Conservation (phyloP, 176 grass and related monocot genomes). For the Hsuehochloa calcarea region DNA sequence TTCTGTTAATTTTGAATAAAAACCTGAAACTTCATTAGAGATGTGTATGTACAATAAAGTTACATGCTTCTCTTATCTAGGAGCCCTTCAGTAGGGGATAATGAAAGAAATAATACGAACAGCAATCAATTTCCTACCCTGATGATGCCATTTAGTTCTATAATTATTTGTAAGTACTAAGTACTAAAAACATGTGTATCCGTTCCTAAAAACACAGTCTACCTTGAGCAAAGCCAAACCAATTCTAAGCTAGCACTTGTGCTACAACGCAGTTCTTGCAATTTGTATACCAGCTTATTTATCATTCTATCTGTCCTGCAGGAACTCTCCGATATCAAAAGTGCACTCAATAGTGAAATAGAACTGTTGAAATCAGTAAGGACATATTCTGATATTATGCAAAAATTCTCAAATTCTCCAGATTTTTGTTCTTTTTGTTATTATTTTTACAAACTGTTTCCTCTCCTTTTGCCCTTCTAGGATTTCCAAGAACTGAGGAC, state of each 20-base stretch:
- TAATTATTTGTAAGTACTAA: background rate
- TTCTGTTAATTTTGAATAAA: background rate
- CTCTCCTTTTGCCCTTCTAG: constrained; percentile 41
- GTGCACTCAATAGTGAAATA: constrained; percentile 66
- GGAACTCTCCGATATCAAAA: constrained; percentile 90
- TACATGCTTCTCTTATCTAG: background rate
- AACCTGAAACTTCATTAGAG: background rate
- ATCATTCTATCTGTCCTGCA: constrained; percentile 43
- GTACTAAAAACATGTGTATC: background rate
- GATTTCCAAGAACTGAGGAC: constrained; percentile 91
- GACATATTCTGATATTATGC: background rate
- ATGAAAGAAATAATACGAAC: background rate
- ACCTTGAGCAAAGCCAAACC: background rate
- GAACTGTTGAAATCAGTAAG: constrained; percentile 82
- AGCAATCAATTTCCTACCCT: background rate
- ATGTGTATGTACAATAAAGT: background rate
- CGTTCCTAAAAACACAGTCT: background rate
- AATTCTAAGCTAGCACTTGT: background rate
- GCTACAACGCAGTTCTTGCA: background rate
- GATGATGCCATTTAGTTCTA: background rate
- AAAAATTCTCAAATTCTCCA: background rate
- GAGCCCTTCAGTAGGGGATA: background rate
- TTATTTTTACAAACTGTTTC: background rate
- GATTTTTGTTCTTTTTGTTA: constrained; percentile 9
- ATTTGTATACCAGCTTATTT: constrained; percentile 18